Conservation (phyloP, 2,329 filamentous ascomycete species). For the Nothopassalora personata region DNA sequence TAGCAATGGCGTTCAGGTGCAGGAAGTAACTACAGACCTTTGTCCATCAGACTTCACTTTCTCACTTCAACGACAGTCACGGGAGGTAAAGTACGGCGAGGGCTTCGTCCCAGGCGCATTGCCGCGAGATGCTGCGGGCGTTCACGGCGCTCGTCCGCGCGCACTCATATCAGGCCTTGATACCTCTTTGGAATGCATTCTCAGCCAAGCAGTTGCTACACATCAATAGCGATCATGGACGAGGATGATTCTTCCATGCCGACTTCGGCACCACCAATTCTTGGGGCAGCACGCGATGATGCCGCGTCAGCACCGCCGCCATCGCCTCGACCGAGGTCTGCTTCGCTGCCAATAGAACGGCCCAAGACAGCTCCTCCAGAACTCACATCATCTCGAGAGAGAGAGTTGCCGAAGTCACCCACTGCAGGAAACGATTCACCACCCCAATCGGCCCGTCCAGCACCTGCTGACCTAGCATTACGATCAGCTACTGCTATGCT, state of each 20-base stretch:
- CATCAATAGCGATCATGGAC: neutral
- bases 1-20: slow-evolving; percentile 9
- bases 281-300: neutral
- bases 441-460: neutral
- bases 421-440: neutral
- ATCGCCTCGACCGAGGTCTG: neutral
- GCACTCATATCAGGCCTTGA: neutral
- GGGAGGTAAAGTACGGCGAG: too few species aligned
- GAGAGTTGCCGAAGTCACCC: neutral
- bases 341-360: neutral
- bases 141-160: too few species aligned
- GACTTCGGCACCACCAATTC: neutral
- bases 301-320: neutral
- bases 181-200: too few species aligned
- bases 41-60: too few species aligned
- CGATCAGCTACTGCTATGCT: neutral
- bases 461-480: neutral
- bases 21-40: neutral
- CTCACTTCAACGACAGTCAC: too few species aligned
- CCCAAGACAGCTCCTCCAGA: neutral
- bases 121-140: too few species aligned
- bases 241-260: neutral
- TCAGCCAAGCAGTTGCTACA: neutral
- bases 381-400: neutral
- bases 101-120: too few species aligned